Percentiles rank a stretch among this genome's conserved stretches.
These are phyloP conservation scores for Euryodendron excelsum DNA, from an alignment of 148 eudicot genomes.

Conservation along the genomic window DNA sequence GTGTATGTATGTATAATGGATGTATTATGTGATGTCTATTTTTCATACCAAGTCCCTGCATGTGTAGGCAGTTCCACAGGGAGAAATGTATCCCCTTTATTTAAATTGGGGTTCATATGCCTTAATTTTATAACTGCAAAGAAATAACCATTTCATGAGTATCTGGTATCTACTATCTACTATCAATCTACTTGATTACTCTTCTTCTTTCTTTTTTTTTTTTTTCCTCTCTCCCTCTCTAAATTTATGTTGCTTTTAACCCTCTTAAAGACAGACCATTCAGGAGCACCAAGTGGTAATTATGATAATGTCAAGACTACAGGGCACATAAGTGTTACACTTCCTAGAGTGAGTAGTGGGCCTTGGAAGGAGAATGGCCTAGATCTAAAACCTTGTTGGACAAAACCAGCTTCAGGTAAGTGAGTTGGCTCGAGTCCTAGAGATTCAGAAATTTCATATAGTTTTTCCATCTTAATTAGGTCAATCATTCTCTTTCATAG, in stretches of 20 bases:
- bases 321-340: constrained; percentile 29
- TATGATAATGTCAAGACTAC: constrained; percentile 29
- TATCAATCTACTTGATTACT: background rate
- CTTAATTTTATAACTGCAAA: background rate
- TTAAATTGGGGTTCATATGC: background rate
- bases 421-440: constrained; percentile 12
- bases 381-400: constrained; percentile 79
- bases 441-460: constrained; percentile 11
- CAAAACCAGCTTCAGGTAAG: constrained; percentile 53
- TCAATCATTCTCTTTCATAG: background rate
- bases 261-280: constrained; percentile 29
- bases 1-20: background rate
- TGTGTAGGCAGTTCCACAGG: background rate
- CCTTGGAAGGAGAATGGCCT: constrained; percentile 62
- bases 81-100: background rate
- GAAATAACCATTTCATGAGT: background rate
- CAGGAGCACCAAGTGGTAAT: constrained; percentile 23
- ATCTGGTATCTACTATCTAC: no score
- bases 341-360: constrained; percentile 36
- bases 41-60: no score
- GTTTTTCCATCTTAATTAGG: background rate
- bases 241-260: background rate
- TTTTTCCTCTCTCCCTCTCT: no score
- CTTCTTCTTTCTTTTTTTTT: background rate
- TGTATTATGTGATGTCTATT: no score